Evolutionary conservation across 1,284 basidiomycete genomes (phyloP).

Genomic region (Vanrija sp.): DNA sequence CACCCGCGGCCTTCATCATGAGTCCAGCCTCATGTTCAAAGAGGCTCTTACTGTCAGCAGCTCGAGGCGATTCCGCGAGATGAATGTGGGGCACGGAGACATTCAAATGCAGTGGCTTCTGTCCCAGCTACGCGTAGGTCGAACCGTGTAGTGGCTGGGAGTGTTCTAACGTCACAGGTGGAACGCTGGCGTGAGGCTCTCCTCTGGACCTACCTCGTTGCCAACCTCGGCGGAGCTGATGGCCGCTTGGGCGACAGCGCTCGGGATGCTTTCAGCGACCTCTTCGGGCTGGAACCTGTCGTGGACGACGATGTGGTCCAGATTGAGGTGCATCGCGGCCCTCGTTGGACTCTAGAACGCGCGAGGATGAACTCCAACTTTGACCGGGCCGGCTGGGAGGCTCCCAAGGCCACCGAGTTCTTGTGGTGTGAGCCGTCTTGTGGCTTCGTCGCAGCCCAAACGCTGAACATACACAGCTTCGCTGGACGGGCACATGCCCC

Average conservation of each 20-base stretch:
- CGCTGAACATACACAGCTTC: constrained; percentile 19
- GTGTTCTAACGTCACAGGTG: constrained; percentile 17
- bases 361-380: constrained; percentile 28
- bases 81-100: constrained; percentile 33
- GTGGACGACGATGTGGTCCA: constrained; percentile 32
- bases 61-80: constrained; percentile 38
- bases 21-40: constrained; percentile 44
- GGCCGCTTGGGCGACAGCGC: constrained; percentile 31
- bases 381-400: constrained; percentile 35
- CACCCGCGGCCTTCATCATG: constrained; percentile 41
- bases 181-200: constrained; percentile 47
- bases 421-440: constrained; percentile 28
- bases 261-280: constrained; percentile 25
- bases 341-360: constrained; percentile 34
- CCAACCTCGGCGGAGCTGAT: constrained; percentile 28
- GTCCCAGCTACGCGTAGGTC: constrained; percentile 30
- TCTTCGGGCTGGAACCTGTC: constrained; percentile 26
- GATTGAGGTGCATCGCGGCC: constrained; percentile 39
- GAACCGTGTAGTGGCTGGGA: neutral
- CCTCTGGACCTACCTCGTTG: constrained; percentile 44
- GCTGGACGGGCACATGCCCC: constrained; percentile 43
- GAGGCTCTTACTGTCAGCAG: constrained; percentile 30
- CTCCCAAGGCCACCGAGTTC: constrained; percentile 35
- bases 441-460: neutral
- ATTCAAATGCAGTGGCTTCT: constrained; percentile 45